Base-by-base conservation (phyloP, 805 yeast species). In the Candida nemodendra region DNA sequence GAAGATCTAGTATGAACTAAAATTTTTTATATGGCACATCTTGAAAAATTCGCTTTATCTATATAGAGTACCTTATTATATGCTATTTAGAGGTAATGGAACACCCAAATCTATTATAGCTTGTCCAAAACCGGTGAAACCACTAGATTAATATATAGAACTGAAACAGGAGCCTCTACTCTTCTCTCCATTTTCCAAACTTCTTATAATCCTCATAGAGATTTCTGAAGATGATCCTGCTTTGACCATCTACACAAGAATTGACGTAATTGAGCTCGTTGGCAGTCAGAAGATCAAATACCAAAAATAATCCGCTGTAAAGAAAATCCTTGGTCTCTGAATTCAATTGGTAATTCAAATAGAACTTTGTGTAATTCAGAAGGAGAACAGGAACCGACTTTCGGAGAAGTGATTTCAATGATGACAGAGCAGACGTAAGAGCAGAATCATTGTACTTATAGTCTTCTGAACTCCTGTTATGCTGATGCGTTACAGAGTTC, bases 161-260 rank as follows among this genome's bases (percentile, higher is more conserved):
- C 4, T 4, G n/a, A 15, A 17, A 32, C 22, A 23, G 3, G 23
- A 11, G 14, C 8, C 24, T 7, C 34, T 57, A 76, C 32, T 71
- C 73, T 44, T 78, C 87, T 41, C 65, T 76, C 96, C 96, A 90
- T 59, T 84, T 85, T 33, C 95, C 96, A 43, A 70, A 72, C 54
- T 73, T 79, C 56, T 76, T 78, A 64, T 87, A 91, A 45, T 83
- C 86, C 6, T 76, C 76, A 51, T 84, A 87, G 27, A 90, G 53
- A 0, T 76, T 66, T 53, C 73, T 79, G 68, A 80, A 83, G 50
- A 81, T 78, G 2, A 79, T 69, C 49, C 86, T 75, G 4, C 93
- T 84, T 27, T 84, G 75, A 16, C 65, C 56, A 49, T 91, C 96
- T 50, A 89, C 62, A 5, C 81, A 71, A 3, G 79, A 69, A 53